A percentile compares a stretch with the other conserved stretches of the same genome.
phyloP scores from a whole-genome alignment of 2,329 filamentous ascomycete genomes.

The Fusarium camptoceras region DNA sequence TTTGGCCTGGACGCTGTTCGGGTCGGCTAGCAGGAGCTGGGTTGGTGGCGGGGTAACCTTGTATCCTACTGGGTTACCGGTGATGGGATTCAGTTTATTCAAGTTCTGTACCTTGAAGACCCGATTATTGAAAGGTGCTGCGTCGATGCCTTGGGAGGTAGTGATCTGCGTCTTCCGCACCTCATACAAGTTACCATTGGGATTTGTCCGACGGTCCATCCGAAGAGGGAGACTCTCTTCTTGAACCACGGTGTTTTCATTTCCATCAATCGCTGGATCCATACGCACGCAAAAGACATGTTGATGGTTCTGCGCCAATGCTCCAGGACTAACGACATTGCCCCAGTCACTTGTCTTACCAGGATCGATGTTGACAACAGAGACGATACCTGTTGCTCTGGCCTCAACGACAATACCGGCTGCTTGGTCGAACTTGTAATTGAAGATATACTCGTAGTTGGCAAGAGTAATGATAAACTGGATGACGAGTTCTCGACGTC shows the following conservation, averaged over 20 bases:
- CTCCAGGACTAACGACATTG: slow-evolving; percentile 72
- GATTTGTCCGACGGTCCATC: slow-evolving; percentile 57
- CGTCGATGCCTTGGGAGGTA: slow-evolving; percentile 60
- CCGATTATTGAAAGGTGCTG: slow-evolving; percentile 61
- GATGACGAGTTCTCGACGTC: slow-evolving; percentile 72
- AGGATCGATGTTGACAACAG: slow-evolving; percentile 68
- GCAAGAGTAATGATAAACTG: slow-evolving; percentile 76
- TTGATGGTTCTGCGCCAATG: slow-evolving; percentile 76
- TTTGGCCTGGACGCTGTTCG: slow-evolving; percentile 54
- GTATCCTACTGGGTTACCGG: slow-evolving; percentile 61
- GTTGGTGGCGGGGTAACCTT: slow-evolving; percentile 57
- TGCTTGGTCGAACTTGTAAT: slow-evolving; percentile 69
- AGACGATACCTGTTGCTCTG: slow-evolving; percentile 74
- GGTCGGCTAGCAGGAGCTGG: slow-evolving; percentile 56
- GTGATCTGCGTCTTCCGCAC: slow-evolving; percentile 59
- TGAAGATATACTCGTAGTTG: slow-evolving; percentile 75
- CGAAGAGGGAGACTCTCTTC: slow-evolving; percentile 59
- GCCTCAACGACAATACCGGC: slow-evolving; percentile 72
- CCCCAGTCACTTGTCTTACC: slow-evolving; percentile 65
- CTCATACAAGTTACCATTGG: slow-evolving; percentile 59
- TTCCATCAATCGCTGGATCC: slow-evolving; percentile 73
- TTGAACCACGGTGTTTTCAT: slow-evolving; percentile 64
- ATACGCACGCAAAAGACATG: slow-evolving; percentile 75
- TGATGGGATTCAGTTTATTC: slow-evolving; percentile 55
- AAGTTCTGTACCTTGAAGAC: slow-evolving; percentile 64